Base-by-base conservation (phyloP, 2,329 filamentous ascomycete species). In the Penicillium sp. region DNA sequence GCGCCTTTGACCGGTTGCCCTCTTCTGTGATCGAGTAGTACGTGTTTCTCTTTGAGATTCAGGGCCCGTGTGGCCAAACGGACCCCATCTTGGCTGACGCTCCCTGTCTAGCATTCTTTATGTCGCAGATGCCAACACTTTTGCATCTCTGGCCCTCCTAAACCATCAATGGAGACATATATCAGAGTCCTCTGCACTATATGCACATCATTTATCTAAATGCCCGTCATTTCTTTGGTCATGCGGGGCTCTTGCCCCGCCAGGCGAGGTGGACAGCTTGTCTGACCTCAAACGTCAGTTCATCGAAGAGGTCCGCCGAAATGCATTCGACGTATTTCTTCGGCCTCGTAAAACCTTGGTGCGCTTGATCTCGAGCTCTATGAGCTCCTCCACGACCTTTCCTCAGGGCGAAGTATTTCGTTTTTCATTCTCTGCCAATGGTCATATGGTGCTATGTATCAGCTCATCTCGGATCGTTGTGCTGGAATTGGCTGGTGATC, bases 381-480 rank as follows among this genome's bases (percentile, higher is more conserved):
- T 90, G 63, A 93, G 89, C 69, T 92, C 90, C 1, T 91, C 89
- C 1, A 90, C 90, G 22, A 83, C 83, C 2, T 88, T 88, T 58
- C 91, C 90, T 1, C 88, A 89, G 31, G 89, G 90, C 29, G 91
- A 96, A 72, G 90, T 90, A 44, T 90, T 96, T 76, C 89, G 90
- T 52, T 96, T 95, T 72, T 86, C 84, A 59, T 85, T 90, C 56
- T 95, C 91, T 2, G 85, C 89, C 6, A 85, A 82, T 51, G 90
- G 90, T 2, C 85, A 88, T 62, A 84, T 87, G 63, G 75, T 95
- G 27, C 81, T 95, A 40, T 90, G 89, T 49, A 89, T 92, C 71
- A 95, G 90, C 72, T 95, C 91, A 35, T 92, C 90, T 12, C 82
- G 91, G 54, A 89, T 96, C 61, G 89, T 92, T 65, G 83, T 95